Conservation (phyloP, 225 moss, liverwort and hornwort genomes). For the Pseudoscleropodium purum region DNA sequence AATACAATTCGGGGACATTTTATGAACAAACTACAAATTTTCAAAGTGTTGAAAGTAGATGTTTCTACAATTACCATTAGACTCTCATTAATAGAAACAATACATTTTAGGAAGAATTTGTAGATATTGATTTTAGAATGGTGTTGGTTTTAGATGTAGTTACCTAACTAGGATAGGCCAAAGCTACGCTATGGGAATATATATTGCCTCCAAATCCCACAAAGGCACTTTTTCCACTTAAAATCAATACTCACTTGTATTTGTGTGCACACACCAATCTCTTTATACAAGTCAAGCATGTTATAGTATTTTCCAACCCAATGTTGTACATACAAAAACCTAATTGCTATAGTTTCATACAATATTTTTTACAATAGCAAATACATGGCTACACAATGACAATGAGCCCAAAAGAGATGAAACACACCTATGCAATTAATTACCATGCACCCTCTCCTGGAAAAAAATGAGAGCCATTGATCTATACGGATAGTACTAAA, state of each 20-base stretch:
- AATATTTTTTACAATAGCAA: background rate
- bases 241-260: background rate
- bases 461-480: too few relatives aligned
- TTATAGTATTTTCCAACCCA: background rate
- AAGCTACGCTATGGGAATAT: fast-evolving
- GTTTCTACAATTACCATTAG: fast-evolving
- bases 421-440: too few relatives aligned
- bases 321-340: background rate
- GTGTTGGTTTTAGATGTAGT: background rate
- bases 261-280: fast-evolving
- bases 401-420: too few relatives aligned
- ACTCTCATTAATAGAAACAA: background rate
- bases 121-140: background rate
- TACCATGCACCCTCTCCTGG: too few relatives aligned
- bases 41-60: background rate
- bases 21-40: background rate
- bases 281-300: background rate
- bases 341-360: background rate
- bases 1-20: too few relatives aligned
- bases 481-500: too few relatives aligned
- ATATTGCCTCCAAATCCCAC: background rate
- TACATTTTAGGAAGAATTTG: background rate
- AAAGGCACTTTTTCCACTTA: background rate
- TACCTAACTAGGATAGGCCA: fast-evolving
- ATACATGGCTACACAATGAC: background rate